Evolutionary conservation across 345 rosid genomes (phyloP), one percentile per base, ranked within the genome.

Genomic region (Pistacia atlantica): DNA sequence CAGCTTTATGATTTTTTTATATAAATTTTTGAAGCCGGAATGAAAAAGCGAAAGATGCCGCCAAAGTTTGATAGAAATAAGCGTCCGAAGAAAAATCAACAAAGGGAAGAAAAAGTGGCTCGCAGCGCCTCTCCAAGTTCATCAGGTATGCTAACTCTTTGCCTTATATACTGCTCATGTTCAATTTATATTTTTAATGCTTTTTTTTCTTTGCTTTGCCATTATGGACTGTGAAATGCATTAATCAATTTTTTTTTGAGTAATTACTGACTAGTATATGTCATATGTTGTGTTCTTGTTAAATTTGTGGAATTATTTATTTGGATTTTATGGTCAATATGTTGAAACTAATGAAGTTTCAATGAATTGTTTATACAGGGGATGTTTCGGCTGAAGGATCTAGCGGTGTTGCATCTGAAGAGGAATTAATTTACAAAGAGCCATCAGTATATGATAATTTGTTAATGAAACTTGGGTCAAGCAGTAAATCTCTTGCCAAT

Each of bases 401-500:
- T 33, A 59, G 59, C 12, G 81, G 72, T 64, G 75, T 38, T 49
- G 85, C 69, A 45, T 45, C 81, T 1, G 88, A 85, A 76, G 78
- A 38, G 42, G 42, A 79, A 74, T 17, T 79, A 28, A 60, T 77
- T 71, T 76, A 77, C 76, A 86, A 81, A 68, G 89, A 89, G 76
- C 82, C 86, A 2, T 83, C 90, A 2, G 42, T 67, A 4, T 91
- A 89, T 68, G 80, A 91, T 57, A 81, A 71, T 73, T 80, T 91
- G 82, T 65, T 89, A 60, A 80, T 57, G 73, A 84, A 84, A 70
- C 86, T 92, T n/a, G 81, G 84, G 71, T 85, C 91, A 4, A 74
- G 83, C 17, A 77, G 86, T 81, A 83, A 80, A 71, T 75, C 83
- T 82, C 72, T 83, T 74, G 85, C 87, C 5, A 80, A 84, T 83